Conservation (phyloP, 352 stramenopile species). For the Thalassiosira ordinaria region DNA sequence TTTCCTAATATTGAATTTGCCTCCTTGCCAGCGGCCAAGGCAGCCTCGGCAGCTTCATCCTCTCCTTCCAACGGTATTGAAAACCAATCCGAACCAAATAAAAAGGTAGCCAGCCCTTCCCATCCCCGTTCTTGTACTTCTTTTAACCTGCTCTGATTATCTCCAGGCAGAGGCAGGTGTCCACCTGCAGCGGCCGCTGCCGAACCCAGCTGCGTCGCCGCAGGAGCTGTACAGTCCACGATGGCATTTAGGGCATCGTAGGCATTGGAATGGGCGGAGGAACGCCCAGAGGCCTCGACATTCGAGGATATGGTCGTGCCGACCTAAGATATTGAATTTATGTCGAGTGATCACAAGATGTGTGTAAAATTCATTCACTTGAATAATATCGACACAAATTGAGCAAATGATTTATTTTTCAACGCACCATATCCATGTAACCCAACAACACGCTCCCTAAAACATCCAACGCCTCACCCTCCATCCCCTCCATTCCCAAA, state of each 20-base stretch:
- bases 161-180: background rate
- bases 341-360: background rate
- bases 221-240: slow-evolving; percentile 59
- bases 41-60: background rate
- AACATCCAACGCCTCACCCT: slow-evolving; percentile 67
- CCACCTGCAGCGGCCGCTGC: background rate
- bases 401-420: background rate
- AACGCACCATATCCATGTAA: slow-evolving; percentile 69
- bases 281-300: slow-evolving; percentile 71
- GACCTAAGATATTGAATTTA: slow-evolving; percentile 40
- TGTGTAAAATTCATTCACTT: background rate
- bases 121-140: slow-evolving; percentile 48
- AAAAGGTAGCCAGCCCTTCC: slow-evolving; percentile 82
- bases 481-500: slow-evolving; percentile 78
- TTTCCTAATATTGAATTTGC: background rate
- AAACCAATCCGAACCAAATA: slow-evolving; percentile 81
- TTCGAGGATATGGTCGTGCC: slow-evolving; percentile 63
- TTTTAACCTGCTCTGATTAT: slow-evolving; percentile 12
- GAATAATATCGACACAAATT: too few species aligned
- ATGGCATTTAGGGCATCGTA: slow-evolving; percentile 78
- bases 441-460: slow-evolving; percentile 68
- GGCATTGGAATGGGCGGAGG: slow-evolving; percentile 75
- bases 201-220: slow-evolving; percentile 64
- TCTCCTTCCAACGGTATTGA: slow-evolving; percentile 55
- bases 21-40: background rate